These are phyloP conservation scores for Botryosphaeria dothidea DNA, from an alignment of 2,329 filamentous ascomycete genomes.

Conservation along the genomic window DNA sequence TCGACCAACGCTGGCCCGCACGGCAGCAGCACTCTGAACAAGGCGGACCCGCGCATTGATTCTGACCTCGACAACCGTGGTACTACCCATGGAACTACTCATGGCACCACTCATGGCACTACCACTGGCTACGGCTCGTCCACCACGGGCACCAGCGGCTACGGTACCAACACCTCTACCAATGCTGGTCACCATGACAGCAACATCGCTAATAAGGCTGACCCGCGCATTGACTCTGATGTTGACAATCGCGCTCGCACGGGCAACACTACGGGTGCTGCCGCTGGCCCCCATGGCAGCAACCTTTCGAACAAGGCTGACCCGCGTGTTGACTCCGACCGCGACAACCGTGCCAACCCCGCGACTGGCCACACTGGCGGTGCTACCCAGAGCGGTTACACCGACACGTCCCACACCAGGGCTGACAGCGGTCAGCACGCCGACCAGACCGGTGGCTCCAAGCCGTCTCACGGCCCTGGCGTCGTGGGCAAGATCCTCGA, in stretches of 20 bases:
- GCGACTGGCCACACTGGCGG: background rate
- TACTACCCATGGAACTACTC: background rate
- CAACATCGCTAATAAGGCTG: background rate
- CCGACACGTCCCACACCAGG: background rate
- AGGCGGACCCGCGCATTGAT: constrained; percentile 15
- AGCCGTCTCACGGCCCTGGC: constrained; percentile 3
- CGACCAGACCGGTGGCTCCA: background rate
- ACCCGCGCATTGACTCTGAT: constrained; percentile 8
- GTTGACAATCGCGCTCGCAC: constrained; percentile 5
- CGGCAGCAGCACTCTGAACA: background rate
- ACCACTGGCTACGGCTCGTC: background rate
- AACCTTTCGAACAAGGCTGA: background rate
- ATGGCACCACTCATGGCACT: background rate
- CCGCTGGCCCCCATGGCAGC: background rate
- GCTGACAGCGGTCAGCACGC: background rate
- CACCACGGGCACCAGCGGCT: background rate
- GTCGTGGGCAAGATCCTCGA: constrained; percentile 8
- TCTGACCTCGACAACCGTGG: constrained; percentile 16
- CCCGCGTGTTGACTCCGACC: constrained; percentile 6
- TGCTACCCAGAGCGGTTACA: background rate
- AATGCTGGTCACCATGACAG: constrained; percentile 15
- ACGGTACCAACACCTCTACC: background rate
- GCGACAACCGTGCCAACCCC: constrained; percentile 7
- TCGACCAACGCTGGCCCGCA: constrained; percentile 17
- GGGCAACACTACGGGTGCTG: background rate